Conservation (phyloP, 169 alveolate species). For the Babesia bovis region DNA sequence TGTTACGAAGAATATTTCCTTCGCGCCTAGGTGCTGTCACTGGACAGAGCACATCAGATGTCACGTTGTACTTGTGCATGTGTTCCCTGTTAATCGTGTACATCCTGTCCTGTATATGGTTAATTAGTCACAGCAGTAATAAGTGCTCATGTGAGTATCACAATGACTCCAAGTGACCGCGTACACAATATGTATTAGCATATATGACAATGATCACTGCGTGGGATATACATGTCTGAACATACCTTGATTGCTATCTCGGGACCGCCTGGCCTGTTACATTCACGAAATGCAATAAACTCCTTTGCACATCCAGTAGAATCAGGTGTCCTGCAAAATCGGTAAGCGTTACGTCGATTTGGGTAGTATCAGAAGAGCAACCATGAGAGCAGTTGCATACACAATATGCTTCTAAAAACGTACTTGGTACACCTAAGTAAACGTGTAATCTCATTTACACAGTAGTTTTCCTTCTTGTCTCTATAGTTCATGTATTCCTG, state of each 20-base stretch:
- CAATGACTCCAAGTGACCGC: too few species aligned
- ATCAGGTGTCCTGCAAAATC: conserved; percentile 67
- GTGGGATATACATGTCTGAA: too few species aligned
- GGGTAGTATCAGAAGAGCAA: neutral
- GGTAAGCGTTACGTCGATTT: neutral
- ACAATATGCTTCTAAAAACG: neutral
- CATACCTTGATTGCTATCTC: conserved; percentile 71
- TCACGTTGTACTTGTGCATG: conserved; percentile 53
- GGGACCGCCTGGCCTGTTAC: conserved; percentile 79
- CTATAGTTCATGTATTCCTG: conserved; percentile 1
- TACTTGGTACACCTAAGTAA: conserved; percentile 74
- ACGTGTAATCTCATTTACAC: conserved; percentile 69
- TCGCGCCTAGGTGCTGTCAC: conserved; percentile 46
- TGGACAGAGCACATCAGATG: conserved; percentile 50
- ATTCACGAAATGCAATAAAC: conserved; percentile 75
- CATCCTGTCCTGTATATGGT: conserved; percentile 48
- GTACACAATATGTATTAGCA: too few species aligned
- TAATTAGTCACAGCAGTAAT: too few species aligned
- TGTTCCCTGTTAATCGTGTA: conserved; percentile 45
- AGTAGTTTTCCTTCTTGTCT: conserved; percentile 62
- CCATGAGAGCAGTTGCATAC: neutral
- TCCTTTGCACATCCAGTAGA: conserved; percentile 75
- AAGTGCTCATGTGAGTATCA: too few species aligned
- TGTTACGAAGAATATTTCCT: neutral
- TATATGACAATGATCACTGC: too few species aligned